A percentile compares a stretch with the other conserved stretches of the same genome.
phyloP scores from a whole-genome alignment of 306 rosid genomes.

The Cucurbita ficifolia region DNA sequence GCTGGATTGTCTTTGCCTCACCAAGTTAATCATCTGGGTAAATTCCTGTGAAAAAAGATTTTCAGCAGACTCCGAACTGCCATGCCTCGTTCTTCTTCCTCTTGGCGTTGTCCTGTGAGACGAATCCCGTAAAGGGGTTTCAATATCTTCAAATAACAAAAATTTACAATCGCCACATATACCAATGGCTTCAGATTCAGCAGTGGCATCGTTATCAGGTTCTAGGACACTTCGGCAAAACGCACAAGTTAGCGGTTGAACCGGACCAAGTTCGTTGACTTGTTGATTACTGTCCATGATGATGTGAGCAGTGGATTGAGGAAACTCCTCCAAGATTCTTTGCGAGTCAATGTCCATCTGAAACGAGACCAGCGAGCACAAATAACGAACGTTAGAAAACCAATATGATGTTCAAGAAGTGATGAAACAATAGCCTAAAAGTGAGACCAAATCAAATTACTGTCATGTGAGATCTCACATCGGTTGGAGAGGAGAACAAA shows the following conservation, averaged over 20 bases:
- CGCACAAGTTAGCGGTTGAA: conserved; percentile 33
- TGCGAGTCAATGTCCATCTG: conserved; percentile 41
- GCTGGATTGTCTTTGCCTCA: conserved; percentile 31
- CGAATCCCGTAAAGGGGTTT: conserved; percentile 24
- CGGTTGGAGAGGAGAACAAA: too few relatives aligned
- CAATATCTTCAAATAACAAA: conserved; percentile 61
- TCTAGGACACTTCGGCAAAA: conserved; percentile 40
- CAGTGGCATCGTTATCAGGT: conserved; percentile 30
- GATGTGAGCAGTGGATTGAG: conserved; percentile 17
- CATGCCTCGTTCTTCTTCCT: conserved; percentile 42
- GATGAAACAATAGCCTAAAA: background rate
- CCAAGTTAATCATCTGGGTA: conserved; percentile 26
- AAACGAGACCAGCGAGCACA: conserved; percentile 20
- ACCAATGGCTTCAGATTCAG: conserved; percentile 23
- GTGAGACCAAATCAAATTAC: background rate
- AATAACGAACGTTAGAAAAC: background rate
- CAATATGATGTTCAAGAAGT: background rate
- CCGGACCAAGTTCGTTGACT: conserved; percentile 13
- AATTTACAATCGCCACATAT: conserved; percentile 87
- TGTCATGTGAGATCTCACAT: too few relatives aligned
- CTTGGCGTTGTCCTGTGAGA: conserved; percentile 24
- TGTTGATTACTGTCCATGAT: conserved; percentile 5
- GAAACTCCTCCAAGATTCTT: conserved; percentile 18
- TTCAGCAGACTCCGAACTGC: conserved; percentile 55
- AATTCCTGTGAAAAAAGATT: conserved; percentile 33